These are phyloP conservation scores for Russula dissimulans DNA, from an alignment of 768 basidiomycete genomes.

Conservation along the genomic window DNA sequence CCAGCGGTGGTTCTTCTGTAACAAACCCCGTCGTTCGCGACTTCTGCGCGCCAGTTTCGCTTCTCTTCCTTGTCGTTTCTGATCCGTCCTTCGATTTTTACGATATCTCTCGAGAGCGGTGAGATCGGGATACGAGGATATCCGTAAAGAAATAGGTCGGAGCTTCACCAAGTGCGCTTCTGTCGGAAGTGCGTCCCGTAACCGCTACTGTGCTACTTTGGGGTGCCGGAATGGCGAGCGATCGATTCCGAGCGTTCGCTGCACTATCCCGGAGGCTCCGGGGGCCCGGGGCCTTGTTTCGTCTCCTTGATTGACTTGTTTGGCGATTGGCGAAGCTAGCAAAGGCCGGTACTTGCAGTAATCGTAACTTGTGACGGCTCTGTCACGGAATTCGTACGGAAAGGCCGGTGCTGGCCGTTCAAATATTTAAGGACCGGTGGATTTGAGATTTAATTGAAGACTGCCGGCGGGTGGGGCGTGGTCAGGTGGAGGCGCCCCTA, in stretches of 20 bases:
- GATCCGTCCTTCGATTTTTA: neutral
- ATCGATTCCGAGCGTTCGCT: neutral
- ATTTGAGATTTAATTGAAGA: too few species aligned
- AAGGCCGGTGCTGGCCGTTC: neutral
- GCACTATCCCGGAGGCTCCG: too few species aligned
- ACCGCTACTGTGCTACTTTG: neutral
- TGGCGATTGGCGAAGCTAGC: neutral
- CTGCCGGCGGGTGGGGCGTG: too few species aligned
- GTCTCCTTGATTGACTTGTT: neutral
- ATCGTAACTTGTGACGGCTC: neutral
- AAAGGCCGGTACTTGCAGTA: neutral
- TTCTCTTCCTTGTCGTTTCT: neutral
- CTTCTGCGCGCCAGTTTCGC: neutral
- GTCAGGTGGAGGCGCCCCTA: neutral
- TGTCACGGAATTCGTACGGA: neutral
- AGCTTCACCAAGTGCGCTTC: neutral
- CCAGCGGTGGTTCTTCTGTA: neutral
- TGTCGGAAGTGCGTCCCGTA: neutral
- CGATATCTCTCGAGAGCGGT: neutral
- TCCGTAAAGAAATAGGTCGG: neutral
- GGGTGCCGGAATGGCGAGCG: neutral
- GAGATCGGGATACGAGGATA: neutral
- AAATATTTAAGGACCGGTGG: too few species aligned
- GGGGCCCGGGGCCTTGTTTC: neutral
- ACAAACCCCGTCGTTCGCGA: neutral